Conservation (phyloP, 306 rosid genomes). For the Abrus precatorius region DNA sequence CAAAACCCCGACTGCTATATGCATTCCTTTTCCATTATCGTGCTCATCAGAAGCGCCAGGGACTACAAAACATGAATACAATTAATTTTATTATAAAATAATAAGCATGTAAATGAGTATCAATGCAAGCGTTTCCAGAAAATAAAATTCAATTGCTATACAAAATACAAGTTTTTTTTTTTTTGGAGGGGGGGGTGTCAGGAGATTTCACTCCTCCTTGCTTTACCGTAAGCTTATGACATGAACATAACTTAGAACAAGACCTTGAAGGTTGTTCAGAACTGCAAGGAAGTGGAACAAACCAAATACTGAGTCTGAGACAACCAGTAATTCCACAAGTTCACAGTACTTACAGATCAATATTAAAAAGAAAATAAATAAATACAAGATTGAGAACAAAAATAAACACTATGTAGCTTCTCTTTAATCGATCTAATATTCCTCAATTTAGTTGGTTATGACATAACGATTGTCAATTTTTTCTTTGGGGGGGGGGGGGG, state of each 20-base stretch:
- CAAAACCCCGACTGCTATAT: conserved; percentile 56
- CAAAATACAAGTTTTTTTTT: background rate
- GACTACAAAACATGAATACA: conserved; percentile 56
- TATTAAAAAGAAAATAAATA: background rate
- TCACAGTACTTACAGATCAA: conserved; percentile 14
- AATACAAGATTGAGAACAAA: conserved; percentile 5
- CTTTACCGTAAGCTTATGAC: background rate
- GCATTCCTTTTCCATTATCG: conserved; percentile 53
- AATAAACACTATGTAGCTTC: background rate
- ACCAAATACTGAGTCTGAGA: background rate
- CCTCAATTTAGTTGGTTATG: background rate
- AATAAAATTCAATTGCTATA: background rate
- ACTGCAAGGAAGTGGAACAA: conserved; percentile 34
- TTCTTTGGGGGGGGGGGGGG: too few relatives aligned
- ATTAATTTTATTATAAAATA: conserved; percentile 14
- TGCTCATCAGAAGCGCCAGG: conserved; percentile 44
- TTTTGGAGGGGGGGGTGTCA: background rate
- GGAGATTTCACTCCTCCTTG: conserved; percentile 3
- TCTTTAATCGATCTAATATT: conserved; percentile 13
- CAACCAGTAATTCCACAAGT: conserved; percentile 6
- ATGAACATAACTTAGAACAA: background rate
- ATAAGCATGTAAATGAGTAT: conserved; percentile 18
- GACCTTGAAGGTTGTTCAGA: conserved; percentile 24
- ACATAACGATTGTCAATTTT: background rate
- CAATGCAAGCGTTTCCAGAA: background rate